phyloP scores from a whole-genome alignment of 192 early-diverging fungal genomes.

The Podila verticillata region DNA sequence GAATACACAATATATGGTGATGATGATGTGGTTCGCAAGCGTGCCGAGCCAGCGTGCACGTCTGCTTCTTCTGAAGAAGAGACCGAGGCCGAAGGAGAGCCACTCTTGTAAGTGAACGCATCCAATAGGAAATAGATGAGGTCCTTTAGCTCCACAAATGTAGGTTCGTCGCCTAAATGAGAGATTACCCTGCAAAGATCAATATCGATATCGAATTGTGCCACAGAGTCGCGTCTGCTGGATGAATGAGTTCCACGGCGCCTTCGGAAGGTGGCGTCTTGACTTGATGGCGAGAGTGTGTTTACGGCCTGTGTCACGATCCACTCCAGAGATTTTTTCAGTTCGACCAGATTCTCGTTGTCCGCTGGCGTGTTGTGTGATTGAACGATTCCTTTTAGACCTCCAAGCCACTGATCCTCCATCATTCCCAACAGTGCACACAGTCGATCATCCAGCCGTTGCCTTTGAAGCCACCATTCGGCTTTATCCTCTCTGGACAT shows the following conservation, averaged over 20 bases:
- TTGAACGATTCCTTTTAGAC: conserved; percentile 70
- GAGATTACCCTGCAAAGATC: conserved; percentile 66
- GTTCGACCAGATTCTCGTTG: conserved; percentile 35
- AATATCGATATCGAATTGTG: conserved; percentile 64
- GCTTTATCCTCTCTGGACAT: conserved; percentile 70
- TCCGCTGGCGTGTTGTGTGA: conserved; percentile 38
- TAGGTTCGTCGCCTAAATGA: conserved; percentile 61
- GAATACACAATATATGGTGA: conserved; percentile 25
- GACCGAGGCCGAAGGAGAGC: neutral
- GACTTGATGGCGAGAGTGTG: conserved; percentile 10
- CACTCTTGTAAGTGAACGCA: conserved; percentile 63
- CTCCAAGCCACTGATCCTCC: conserved; percentile 88
- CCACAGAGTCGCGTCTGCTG: conserved; percentile 18
- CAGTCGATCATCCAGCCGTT: conserved; percentile 76
- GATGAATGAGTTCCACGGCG: conserved; percentile 9
- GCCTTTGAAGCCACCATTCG: conserved; percentile 85
- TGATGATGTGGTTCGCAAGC: neutral
- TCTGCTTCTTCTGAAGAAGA: neutral
- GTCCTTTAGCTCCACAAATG: conserved; percentile 72
- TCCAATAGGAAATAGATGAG: conserved; percentile 75
- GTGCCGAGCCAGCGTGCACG: neutral
- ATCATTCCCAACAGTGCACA: conserved; percentile 69
- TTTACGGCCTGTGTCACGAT: conserved; percentile 58
- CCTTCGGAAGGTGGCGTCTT: neutral
- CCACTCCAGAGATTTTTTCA: conserved; percentile 60